Conservation (phyloP, 345 rosid species). For the Erodium maritimum region DNA sequence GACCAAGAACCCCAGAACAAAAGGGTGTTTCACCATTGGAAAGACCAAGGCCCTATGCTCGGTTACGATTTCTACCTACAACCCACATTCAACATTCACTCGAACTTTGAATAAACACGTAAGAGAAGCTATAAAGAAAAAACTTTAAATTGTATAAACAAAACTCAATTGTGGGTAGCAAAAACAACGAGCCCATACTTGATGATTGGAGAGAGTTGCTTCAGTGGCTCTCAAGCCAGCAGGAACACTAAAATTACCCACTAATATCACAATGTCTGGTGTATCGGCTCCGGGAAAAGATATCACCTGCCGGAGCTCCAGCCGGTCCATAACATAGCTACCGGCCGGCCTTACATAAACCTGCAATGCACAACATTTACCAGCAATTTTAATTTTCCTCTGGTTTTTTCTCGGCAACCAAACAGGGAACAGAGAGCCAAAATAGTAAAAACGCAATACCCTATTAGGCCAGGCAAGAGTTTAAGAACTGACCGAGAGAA, state of each 20-base stretch:
- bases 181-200: conserved; percentile 22
- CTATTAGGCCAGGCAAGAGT: neutral
- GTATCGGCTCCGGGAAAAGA: conserved; percentile 39
- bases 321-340: conserved; percentile 85
- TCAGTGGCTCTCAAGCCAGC: conserved; percentile 76
- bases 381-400: neutral
- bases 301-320: conserved; percentile 71
- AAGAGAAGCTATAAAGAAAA: neutral
- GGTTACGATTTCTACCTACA: conserved; percentile 49
- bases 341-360: conserved; percentile 91
- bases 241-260: conserved; percentile 62
- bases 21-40: conserved; percentile 89
- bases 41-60: conserved; percentile 67
- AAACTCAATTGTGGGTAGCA: neutral
- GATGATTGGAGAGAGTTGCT: conserved; percentile 67
- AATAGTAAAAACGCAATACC: too few species aligned
- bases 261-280: conserved; percentile 49
- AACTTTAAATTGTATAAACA: neutral
- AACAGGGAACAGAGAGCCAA: neutral
- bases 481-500: conserved; percentile 50
- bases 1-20: conserved; percentile 86
- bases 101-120: neutral
- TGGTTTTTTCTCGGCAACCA: neutral
- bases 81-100: conserved; percentile 2
- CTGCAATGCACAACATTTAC: conserved; percentile 18